Conservation (phyloP, 106 monocot species). For the Amphibolis antarctica region DNA sequence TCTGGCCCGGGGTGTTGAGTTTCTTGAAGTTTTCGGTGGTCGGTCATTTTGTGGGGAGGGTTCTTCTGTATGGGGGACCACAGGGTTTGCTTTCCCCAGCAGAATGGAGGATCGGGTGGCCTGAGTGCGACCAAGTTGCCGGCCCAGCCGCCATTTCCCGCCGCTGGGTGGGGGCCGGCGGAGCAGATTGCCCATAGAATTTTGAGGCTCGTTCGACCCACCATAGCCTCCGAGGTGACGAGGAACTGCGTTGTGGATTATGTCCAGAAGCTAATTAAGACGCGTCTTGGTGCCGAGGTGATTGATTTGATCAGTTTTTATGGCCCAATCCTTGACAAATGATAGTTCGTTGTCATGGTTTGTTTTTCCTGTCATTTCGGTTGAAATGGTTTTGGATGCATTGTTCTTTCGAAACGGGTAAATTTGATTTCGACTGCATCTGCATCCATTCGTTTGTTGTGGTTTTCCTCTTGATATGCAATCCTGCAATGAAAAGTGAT, state of each 20-base stretch:
- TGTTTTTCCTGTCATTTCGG: not conserved
- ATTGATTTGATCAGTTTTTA: not conserved
- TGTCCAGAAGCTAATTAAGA: conserved; percentile 43
- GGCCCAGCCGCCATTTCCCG: not conserved
- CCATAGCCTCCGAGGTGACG: conserved; percentile 32
- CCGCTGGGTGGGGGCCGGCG: conserved; percentile 14
- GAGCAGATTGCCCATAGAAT: conserved; percentile 37
- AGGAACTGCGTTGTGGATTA: conserved; percentile 46
- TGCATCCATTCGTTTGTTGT: too few relatives aligned
- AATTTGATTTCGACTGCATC: too few relatives aligned
- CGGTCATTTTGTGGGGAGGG: too few relatives aligned
- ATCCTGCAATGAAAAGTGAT: too few relatives aligned
- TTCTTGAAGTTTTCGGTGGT: too few relatives aligned
- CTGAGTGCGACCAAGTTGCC: too few relatives aligned
- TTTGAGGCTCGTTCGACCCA: conserved; percentile 38
- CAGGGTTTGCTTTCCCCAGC: too few relatives aligned
- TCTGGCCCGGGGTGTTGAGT: too few relatives aligned
- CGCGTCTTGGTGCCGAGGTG: conserved; percentile 30
- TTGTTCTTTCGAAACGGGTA: too few relatives aligned
- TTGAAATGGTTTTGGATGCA: not conserved
- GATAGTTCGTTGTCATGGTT: not conserved
- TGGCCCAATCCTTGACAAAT: not conserved
- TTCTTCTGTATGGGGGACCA: too few relatives aligned
- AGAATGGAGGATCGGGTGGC: too few relatives aligned
- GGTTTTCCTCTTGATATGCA: too few relatives aligned